Conservation (phyloP, 352 stramenopile species). For the Phytophthora europaea region DNA sequence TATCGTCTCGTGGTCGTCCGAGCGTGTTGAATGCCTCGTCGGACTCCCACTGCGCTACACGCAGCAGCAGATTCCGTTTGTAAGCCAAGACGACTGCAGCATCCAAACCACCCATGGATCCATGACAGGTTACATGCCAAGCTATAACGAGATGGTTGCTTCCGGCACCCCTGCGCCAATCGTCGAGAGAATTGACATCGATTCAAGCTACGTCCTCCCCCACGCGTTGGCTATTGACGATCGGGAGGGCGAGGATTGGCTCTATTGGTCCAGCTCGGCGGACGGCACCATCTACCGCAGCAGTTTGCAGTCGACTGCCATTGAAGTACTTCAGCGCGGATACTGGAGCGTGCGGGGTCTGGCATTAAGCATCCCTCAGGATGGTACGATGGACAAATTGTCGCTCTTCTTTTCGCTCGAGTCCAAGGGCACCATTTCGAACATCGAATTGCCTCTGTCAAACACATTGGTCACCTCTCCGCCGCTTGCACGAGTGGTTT, state of each 20-base stretch:
- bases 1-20: slow-evolving; percentile 50
- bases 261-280: slow-evolving; percentile 81
- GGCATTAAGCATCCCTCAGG: slow-evolving; percentile 15
- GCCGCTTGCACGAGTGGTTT: slow-evolving; percentile 28
- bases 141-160: slow-evolving; percentile 64
- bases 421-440: slow-evolving; percentile 61
- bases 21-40: slow-evolving; percentile 69
- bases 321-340: slow-evolving; percentile 51
- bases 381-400: not conserved
- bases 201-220: slow-evolving; percentile 43
- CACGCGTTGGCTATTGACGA: slow-evolving; percentile 62
- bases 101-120: slow-evolving; percentile 58
- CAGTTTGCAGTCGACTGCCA: slow-evolving; percentile 50
- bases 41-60: slow-evolving; percentile 46
- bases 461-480: slow-evolving; percentile 5
- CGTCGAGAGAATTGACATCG: slow-evolving; percentile 59
- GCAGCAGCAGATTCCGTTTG: slow-evolving; percentile 18
- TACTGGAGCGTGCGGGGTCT: slow-evolving; percentile 70
- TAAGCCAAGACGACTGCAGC: slow-evolving; percentile 51
- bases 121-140: slow-evolving; percentile 57
- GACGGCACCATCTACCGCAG: slow-evolving; percentile 75
- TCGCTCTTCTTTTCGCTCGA: slow-evolving; percentile 71
- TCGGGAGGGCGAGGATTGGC: slow-evolving; percentile 38
- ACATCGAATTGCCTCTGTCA: slow-evolving; percentile 17
- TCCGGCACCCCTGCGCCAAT: slow-evolving; percentile 57